Evolutionary conservation across 495 filamentous ascomycete species (phyloP).

Genomic region (Aspergillus egyptiacus): DNA sequence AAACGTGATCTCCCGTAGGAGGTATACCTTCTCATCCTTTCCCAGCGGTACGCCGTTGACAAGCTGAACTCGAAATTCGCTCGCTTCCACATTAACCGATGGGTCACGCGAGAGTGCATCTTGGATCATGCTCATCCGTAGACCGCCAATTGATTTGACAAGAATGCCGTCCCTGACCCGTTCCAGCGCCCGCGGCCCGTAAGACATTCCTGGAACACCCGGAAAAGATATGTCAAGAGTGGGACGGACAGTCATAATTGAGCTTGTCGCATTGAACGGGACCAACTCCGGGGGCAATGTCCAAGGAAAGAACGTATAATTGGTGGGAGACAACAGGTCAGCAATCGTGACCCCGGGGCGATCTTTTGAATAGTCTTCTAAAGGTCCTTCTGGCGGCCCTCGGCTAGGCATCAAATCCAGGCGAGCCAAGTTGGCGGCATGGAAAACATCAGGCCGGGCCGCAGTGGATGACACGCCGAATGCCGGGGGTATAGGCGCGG

Average conservation of each 20-base stretch:
- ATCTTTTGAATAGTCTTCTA: slow-evolving; percentile 44
- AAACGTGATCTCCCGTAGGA: slow-evolving; percentile 69
- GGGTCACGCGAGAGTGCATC: slow-evolving; percentile 46
- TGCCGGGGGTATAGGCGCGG: slow-evolving; percentile 49
- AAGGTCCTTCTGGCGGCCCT: slow-evolving; percentile 46
- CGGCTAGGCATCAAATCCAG: slow-evolving; percentile 66
- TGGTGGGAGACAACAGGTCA: slow-evolving; percentile 58
- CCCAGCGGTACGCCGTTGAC: slow-evolving; percentile 78
- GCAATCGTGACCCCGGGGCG: slow-evolving; percentile 51
- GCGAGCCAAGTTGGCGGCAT: slow-evolving; percentile 79
- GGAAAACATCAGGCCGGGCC: slow-evolving; percentile 80
- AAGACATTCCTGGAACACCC: slow-evolving; percentile 50
- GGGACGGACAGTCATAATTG: slow-evolving; percentile 52
- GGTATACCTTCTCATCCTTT: slow-evolving; percentile 81
- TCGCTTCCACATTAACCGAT: slow-evolving; percentile 25
- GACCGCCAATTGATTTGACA: slow-evolving; percentile 69
- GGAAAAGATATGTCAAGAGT: slow-evolving; percentile 82
- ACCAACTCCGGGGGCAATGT: slow-evolving; percentile 72
- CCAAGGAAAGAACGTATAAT: slow-evolving; percentile 89
- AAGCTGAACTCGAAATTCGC: slow-evolving; percentile 63
- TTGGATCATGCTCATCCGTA: slow-evolving; percentile 74
- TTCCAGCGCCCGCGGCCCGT: slow-evolving; percentile 52
- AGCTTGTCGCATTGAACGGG: slow-evolving; percentile 66
- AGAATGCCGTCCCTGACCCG: slow-evolving; percentile 66
- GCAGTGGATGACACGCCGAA: slow-evolving; percentile 74